Evolutionary conservation across 2,329 filamentous ascomycete genomes (phyloP), one percentile per base, ranked within the genome.

Genomic region (Penicillium oxalicum): DNA sequence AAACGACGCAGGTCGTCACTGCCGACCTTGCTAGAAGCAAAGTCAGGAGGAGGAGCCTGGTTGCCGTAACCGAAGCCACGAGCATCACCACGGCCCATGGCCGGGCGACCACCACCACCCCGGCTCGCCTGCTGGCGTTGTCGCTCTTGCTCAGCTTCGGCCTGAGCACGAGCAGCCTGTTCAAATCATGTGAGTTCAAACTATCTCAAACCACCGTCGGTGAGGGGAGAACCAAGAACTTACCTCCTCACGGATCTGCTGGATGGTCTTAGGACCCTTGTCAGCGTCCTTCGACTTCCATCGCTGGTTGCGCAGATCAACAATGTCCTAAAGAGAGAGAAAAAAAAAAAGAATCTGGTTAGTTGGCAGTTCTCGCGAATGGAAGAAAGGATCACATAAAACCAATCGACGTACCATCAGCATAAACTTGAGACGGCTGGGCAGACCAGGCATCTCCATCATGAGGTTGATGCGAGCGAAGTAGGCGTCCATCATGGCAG

Each of bases 251-350:
- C 90, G 88, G 58, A 98, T 88, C 73, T 97, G 88, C 4, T 90
- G 83, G 45, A 98, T 86, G 7, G 93, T 98, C 83, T 96, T 96
- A 50, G 93, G 93, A 34, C 93, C 93, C 77, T 97, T 97, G 73
- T 91, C 87, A 46, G 77, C 74, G 67, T 95, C 89, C 78, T 95
- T 96, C 49, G 88, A 90, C 52, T 79, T 71, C 93, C 93, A 98
- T 66, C 80, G 77, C 45, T 77, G 75, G 65, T 71, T 82, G 58
- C 93, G 85, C 56, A 98, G 77, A 68, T 98, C 93, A 49, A 95
- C 69, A 47, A 95, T 81, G 66, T 98, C 93, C 75, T 77, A 55
- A 6, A 53, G 36, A 34, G 2, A 5, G 29, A n/a, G 43, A 9
- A 40, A 47, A 51, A 41, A 48, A 51, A 41, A 61, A 42, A 18